These are phyloP conservation scores for Astrothelium subdiscretum DNA, from an alignment of 495 filamentous ascomycete species.

Conservation along the genomic window DNA sequence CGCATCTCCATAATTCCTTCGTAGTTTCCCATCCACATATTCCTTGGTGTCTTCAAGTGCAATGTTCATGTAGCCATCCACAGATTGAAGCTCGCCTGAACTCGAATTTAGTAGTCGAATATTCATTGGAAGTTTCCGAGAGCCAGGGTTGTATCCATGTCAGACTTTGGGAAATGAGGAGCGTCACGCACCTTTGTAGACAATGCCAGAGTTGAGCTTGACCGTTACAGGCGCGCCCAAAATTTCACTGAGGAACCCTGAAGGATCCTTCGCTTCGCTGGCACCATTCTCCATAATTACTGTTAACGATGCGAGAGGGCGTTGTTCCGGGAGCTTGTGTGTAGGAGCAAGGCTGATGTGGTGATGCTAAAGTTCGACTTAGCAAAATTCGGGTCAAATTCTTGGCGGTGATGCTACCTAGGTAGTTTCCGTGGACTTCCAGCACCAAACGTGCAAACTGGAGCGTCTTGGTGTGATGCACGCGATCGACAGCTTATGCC, in stretches of 20 bases:
- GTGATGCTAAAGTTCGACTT: not conserved
- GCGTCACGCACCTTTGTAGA: constrained; percentile 68
- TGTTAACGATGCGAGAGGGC: not conserved
- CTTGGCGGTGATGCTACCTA: not conserved
- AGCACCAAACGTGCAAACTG: not conserved
- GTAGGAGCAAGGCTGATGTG: not conserved
- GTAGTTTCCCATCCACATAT: constrained; percentile 69
- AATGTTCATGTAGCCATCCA: constrained; percentile 99
- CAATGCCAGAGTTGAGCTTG: constrained; percentile 88
- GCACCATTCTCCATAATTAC: constrained; percentile 63
- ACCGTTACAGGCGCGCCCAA: constrained; percentile 86
- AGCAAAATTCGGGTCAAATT: not conserved
- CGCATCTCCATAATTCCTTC: constrained; percentile 80
- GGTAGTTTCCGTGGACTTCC: not conserved
- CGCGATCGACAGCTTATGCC: no score
- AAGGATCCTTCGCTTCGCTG: constrained; percentile 73
- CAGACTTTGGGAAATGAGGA: not conserved
- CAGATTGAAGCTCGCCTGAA: constrained; percentile 81
- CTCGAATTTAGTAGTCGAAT: not conserved
- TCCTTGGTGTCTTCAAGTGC: constrained; percentile 91
- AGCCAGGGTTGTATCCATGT: not conserved
- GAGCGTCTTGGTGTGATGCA: not conserved
- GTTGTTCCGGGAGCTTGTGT: not conserved
- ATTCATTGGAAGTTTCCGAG: no score
- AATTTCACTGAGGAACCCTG: constrained; percentile 80